Base-by-base conservation (phyloP, 257 asterid species). In the Nicotiana paniculata region DNA sequence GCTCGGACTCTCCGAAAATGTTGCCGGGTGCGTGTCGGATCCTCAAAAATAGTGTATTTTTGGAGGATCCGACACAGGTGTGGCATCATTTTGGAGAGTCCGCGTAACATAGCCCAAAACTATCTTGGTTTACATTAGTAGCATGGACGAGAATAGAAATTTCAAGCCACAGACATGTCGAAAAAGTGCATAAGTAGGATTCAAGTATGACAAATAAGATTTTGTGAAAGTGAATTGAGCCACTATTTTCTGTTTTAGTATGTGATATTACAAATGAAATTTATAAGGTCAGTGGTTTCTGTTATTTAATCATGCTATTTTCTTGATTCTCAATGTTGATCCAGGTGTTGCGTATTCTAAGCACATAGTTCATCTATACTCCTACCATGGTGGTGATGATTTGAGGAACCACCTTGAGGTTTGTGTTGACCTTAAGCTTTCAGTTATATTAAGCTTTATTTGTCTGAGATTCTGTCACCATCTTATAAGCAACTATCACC, bases 311-410 rank as follows among this genome's bases (percentile, higher is more conserved):
- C 62, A 48, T 74, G 61, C 39, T 48, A 48, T 48, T 48, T 74
- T 74, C 79, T 26, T 37, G 51, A 82, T 82, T 33, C 63, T 28
- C 4, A 46, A 77, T 82, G 39, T 48, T 82, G 82, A 65, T 85
- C 46, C 86, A 93, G 97, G 95, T 79, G 96, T 89, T 79, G 95
- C 97, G 32, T 91, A 90, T 89, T 91, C 97, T n/a, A 91, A 88
- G 87, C 91, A 90, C 91, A 91, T 91, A 82, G 86, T 91, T 86
- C 97, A 90, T 43, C 72, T 93, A 48, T 88, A 86, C 88, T 86
- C 93, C 76, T 89, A 87, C 81, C 67, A 66, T 18, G 90, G 90
- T 12, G 86, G 86, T 3, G 86, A 83, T 77, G 93, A 91, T 79
- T 81, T 91, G 78, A 85, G 87, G 57, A 86, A 89, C 85, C 93